Percentiles rank a stretch among this genome's conserved stretches.
These are phyloP conservation scores for Aspergillus sp. DNA, from an alignment of 2,329 filamentous ascomycete species.

Conservation along the genomic window DNA sequence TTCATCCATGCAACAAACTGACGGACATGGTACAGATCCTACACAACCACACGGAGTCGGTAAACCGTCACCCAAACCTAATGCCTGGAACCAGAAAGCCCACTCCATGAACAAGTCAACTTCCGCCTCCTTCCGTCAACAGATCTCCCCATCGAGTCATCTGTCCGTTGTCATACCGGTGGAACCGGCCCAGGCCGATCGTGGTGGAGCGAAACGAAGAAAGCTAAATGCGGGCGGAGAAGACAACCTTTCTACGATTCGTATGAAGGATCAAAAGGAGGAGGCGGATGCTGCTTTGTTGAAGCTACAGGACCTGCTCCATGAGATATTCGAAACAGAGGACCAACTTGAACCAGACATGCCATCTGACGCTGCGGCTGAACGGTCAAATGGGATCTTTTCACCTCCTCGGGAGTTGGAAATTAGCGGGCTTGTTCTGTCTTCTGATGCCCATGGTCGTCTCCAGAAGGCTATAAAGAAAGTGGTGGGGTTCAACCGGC, in stretches of 20 bases:
- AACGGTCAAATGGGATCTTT: slow-evolving; percentile 55
- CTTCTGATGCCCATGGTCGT: slow-evolving; percentile 64
- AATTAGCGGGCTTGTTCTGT: slow-evolving; percentile 53
- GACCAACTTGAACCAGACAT: slow-evolving; percentile 62
- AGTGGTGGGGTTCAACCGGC: slow-evolving; percentile 65
- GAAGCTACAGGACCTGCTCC: slow-evolving; percentile 66
- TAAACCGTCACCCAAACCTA: slow-evolving; percentile 19
- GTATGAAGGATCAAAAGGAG: slow-evolving; percentile 71
- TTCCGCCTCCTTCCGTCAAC: slow-evolving; percentile 34
- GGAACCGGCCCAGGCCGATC: slow-evolving; percentile 39
- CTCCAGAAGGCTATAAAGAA: slow-evolving; percentile 72
- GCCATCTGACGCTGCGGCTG: slow-evolving; percentile 34
- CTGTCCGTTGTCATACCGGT: slow-evolving; percentile 50
- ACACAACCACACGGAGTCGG: slow-evolving; percentile 25
- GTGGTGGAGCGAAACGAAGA: slow-evolving; percentile 34
- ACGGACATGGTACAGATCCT: slow-evolving; percentile 30
- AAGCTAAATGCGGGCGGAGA: slow-evolving; percentile 57
- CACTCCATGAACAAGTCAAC: slow-evolving; percentile 41
- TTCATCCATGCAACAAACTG: slow-evolving; percentile 5
- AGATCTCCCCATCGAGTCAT: slow-evolving; percentile 25
- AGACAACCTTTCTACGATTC: slow-evolving; percentile 58
- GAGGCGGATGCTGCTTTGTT: slow-evolving; percentile 72
- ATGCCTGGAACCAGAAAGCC: slow-evolving; percentile 22
- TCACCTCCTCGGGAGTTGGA: slow-evolving; percentile 31
- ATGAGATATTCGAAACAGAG: slow-evolving; percentile 74